Evolutionary conservation across 2,329 filamentous ascomycete species (phyloP), one percentile per base, ranked within the genome.

Genomic region (Colletotrichum graminicola): DNA sequence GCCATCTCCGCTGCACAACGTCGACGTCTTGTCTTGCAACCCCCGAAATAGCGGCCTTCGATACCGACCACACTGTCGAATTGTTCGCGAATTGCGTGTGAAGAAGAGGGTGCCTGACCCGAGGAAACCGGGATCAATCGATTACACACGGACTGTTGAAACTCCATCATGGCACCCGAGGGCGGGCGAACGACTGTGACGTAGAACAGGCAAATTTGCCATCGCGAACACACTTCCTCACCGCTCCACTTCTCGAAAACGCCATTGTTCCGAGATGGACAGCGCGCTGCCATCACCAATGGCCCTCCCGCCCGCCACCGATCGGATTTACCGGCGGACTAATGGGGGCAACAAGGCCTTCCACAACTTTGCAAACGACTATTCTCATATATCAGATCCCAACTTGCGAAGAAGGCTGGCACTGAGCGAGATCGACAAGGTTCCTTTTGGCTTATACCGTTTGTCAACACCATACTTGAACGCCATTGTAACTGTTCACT

Each of bases 351-450:
- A 92, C 77, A 86, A 88, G 73, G 91, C 91, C 54, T 93, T 93
- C 79, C 90, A 92, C 82, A 93, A 93, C 80, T 93, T 93, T 79
- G 88, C 91, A 82, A 92, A 92, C 77, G 90, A 92, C 79, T 92
- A 82, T 75, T 88, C 86, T 10, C 88, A 90, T 74, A 88, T 92
- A 43, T 78, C 87, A 74, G 92, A 95, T 78, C 92, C 92, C n/a
- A 93, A 94, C 76, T 87, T 95, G 76, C 89, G 92, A 66, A 87
- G 93, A 74, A 89, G 93, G 67, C 87, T 93, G 68, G 93, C 93
- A 32, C 87, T 95, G 67, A 92, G 92, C 12, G 91, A 95, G 77
- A 93, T 94, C 75, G 92, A 94, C 83, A 93, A 93, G 83, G 90
- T 92, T 4, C 90, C 90, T 0, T 94, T 94, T 77, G 91, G 92